These are phyloP conservation scores for Extremus antarcticus DNA, from an alignment of 495 filamentous ascomycete genomes.

Conservation along the genomic window DNA sequence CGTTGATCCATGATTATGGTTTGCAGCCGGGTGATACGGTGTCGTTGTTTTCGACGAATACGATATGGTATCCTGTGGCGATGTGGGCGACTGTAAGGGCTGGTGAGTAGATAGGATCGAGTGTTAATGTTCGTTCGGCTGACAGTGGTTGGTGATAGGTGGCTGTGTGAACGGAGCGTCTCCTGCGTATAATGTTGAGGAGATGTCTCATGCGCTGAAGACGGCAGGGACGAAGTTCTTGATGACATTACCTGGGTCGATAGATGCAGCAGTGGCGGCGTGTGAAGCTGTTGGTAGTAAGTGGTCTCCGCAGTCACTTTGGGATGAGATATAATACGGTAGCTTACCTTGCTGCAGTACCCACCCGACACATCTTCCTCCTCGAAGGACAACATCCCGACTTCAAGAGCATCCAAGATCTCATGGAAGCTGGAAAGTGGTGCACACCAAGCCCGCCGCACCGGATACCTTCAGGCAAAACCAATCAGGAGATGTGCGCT, in stretches of 20 bases:
- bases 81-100: conserved; percentile 42
- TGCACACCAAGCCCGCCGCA: conserved; percentile 25
- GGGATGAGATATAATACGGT: not conserved
- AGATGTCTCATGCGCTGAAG: conserved; percentile 49
- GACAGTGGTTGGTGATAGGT: not conserved
- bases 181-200: conserved; percentile 48
- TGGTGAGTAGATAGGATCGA: too few relatives aligned
- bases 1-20: conserved; percentile 40
- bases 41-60: conserved; percentile 46
- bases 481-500: conserved; percentile 44
- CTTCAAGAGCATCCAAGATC: conserved; percentile 38
- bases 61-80: conserved; percentile 50
- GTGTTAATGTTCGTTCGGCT: not conserved
- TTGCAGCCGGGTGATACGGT: conserved; percentile 40
- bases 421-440: conserved; percentile 34
- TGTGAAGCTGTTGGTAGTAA: conserved; percentile 38
- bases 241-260: conserved; percentile 40
- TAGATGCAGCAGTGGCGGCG: conserved; percentile 41
- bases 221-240: conserved; percentile 43
- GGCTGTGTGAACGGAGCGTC: conserved; percentile 45
- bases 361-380: conserved; percentile 39
- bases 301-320: not conserved
- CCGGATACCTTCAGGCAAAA: conserved; percentile 36
- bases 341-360: conserved; percentile 20
- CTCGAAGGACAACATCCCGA: conserved; percentile 41